Conservation (phyloP, 2,329 filamentous ascomycete genomes). For the Cercospora sp. region DNA sequence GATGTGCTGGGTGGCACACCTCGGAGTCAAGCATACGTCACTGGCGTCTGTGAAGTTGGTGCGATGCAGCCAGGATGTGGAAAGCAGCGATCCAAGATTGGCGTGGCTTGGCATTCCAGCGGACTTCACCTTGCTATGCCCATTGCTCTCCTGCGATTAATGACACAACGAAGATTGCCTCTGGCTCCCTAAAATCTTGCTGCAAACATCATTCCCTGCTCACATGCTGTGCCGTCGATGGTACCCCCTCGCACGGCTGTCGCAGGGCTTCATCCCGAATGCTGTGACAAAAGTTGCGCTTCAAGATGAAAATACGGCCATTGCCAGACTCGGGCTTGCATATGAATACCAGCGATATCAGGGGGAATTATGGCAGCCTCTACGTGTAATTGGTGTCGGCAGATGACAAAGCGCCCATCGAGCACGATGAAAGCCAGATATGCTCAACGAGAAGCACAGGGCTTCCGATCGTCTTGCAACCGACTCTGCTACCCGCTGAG, state of each 20-base stretch:
- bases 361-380: neutral
- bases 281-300: neutral
- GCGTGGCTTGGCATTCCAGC: constrained; percentile 9
- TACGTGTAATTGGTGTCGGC: neutral
- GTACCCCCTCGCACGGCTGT: neutral
- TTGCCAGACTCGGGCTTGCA: neutral
- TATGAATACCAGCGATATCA: neutral
- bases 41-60: constrained; percentile 19
- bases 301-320: neutral
- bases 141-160: neutral
- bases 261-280: neutral
- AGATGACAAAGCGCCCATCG: neutral
- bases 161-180: neutral
- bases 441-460: neutral
- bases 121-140: constrained; percentile 6
- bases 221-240: neutral
- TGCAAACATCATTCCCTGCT: neutral
- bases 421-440: neutral
- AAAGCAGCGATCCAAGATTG: neutral
- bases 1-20: constrained; percentile 8
- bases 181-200: neutral
- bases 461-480: neutral
- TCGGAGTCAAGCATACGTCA: constrained; percentile 18
- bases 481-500: neutral
- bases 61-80: constrained; percentile 15